Percentiles rank a stretch among this genome's conserved stretches.
phyloP scores from a whole-genome alignment of 169 alveolate species.

The Cryptosporidium viatorum region DNA sequence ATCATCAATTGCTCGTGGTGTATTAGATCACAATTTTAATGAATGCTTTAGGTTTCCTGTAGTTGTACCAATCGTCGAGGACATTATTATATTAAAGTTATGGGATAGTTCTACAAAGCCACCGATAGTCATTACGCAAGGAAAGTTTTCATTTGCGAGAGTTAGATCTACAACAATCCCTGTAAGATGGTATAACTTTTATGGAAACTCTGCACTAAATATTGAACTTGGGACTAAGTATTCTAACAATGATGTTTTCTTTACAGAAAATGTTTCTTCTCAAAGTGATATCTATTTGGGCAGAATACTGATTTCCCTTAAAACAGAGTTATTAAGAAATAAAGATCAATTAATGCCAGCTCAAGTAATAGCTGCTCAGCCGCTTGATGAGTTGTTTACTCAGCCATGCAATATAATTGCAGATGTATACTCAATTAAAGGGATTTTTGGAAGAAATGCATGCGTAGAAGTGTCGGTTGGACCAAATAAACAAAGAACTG shows the following conservation, averaged over 20 bases:
- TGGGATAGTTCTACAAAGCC: slow-evolving; percentile 85
- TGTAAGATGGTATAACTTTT: slow-evolving; percentile 90
- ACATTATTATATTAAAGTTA: slow-evolving; percentile 86
- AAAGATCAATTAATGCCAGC: slow-evolving; percentile 88
- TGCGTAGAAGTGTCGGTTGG: slow-evolving; percentile 88
- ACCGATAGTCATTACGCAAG: slow-evolving; percentile 78
- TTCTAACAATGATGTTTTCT: slow-evolving; percentile 53
- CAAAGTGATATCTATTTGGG: slow-evolving; percentile 86
- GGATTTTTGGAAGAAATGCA: slow-evolving; percentile 79
- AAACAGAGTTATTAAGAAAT: slow-evolving; percentile 86
- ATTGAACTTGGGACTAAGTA: slow-evolving; percentile 74
- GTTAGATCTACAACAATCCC: slow-evolving; percentile 81
- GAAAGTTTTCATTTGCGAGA: slow-evolving; percentile 83
- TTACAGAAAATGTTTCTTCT: slow-evolving; percentile 54
- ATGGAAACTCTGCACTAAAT: slow-evolving; percentile 83
- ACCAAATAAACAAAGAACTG: slow-evolving; percentile 84
- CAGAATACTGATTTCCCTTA: slow-evolving; percentile 87
- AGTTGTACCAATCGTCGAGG: slow-evolving; percentile 90
- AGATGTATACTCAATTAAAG: slow-evolving; percentile 87
- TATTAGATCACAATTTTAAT: slow-evolving; percentile 86
- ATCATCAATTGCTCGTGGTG: slow-evolving; percentile 82
- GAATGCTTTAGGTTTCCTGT: slow-evolving; percentile 92
- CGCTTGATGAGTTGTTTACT: slow-evolving; percentile 86
- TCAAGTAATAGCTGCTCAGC: slow-evolving; percentile 86
- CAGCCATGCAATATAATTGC: slow-evolving; percentile 85